Evolutionary conservation across 2,329 filamentous ascomycete species (phyloP), one percentile per base, ranked within the genome.

Genomic region (Leptographium galeiforme): DNA sequence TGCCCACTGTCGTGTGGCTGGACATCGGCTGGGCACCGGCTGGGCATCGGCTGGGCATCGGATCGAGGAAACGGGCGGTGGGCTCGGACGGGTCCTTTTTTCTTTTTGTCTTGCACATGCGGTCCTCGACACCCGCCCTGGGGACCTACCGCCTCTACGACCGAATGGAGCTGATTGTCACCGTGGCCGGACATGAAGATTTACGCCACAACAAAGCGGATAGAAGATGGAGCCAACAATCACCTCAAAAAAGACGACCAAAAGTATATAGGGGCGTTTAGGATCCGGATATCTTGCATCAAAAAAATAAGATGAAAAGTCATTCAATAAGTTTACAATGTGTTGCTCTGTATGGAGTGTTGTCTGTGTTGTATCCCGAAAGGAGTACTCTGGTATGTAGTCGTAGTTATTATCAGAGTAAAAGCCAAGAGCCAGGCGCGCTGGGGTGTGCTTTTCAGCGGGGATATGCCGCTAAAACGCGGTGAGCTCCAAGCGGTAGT

Each of bases 281-380:
- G 79, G 76, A 75, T 82, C 84, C 84, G 84, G 84, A 87, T 87
- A 87, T 87, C 83, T 85, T 79, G 81, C 83, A 85, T 81, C 74
- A 72, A 62, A 59, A 58, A 59, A 57, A 57, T 57, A 66, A 62
- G 73, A 54, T 14, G 12, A 41, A 48, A 41, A 40, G 18, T 19
- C 44, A 33, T 18, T 19, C 5, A 25, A 41, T 11, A n/a, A n/a
- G n/a, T n/a, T n/a, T n/a, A n/a, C n/a, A n/a, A n/a, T n/a, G n/a
- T n/a, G n/a, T n/a, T n/a, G n/a, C n/a, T n/a, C n/a, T n/a, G n/a
- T n/a, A n/a, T n/a, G n/a, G n/a, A n/a, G n/a, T n/a, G n/a, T n/a
- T n/a, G n/a, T n/a, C n/a, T n/a, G n/a, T n/a, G n/a, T n/a, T n/a
- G n/a, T n/a, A n/a, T n/a, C n/a, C n/a, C n/a, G n/a, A n/a, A n/a